Base-by-base conservation (phyloP, 495 filamentous ascomycete species). In the Penicillium antarcticum region DNA sequence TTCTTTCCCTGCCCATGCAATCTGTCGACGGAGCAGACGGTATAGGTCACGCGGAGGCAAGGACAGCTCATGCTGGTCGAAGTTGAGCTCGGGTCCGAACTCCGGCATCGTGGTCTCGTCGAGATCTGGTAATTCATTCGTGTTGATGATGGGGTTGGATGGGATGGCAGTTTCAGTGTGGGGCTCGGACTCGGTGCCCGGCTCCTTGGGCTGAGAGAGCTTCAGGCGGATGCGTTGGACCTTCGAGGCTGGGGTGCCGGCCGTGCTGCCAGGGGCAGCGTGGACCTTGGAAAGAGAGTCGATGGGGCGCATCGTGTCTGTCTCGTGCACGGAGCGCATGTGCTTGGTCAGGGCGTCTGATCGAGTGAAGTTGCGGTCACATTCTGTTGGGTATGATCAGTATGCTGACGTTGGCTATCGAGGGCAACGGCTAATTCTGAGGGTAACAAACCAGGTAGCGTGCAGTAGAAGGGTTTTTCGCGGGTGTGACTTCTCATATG, bases 241-340 rank as follows among this genome's bases (percentile, higher is more conserved):
- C 42, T 83, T 81, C 48, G 82, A 81, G 9, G 71, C 74, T 0
- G 78, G 74, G 5, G 77, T 79, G n/a, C 65, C 63, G 14, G 59
- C 54, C 31, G 58, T 58, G 33, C 55, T 61, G 44, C 57, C 58
- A 13, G 45, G 45, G 41, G 60, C 57, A 53, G 66, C 68, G 51
- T 45, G 42, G 29, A 62, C 59, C 45, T 89, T 92, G 2, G 89
- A 87, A 16, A 92, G 87, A 4, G 89, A 86, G 61, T 95, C 91
- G n/a, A 86, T 87, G 5, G 89, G 89, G 5, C 91, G 87, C 4
- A 96, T 77, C 5, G 89, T 87, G 69, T 97, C 95, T 33, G 91
- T 96, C 69, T 98, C 95, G 71, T 98, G 94, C 24, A 98, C 94
- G 26, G 94, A 97, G 65, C 94, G 87, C 89, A 97, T 96, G 67